These are phyloP conservation scores for Penicillium sp. DNA, from an alignment of 2,329 filamentous ascomycete genomes.

Conservation along the genomic window DNA sequence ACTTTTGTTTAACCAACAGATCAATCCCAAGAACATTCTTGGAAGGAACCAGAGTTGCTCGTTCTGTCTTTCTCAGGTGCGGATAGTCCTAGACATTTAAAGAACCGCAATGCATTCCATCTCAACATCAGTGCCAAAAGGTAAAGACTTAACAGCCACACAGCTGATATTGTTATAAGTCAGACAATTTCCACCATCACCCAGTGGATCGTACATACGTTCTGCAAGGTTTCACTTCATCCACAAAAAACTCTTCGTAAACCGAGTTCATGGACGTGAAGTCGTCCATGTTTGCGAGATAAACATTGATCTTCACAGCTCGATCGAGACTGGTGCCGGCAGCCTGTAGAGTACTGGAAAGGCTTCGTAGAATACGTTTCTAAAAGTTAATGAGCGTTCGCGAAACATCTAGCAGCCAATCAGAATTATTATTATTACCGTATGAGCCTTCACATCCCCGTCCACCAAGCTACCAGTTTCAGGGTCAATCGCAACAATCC, in stretches of 20 bases:
- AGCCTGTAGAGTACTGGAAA: constrained; percentile 63
- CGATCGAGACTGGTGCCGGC: constrained; percentile 64
- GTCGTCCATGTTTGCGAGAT: constrained; percentile 67
- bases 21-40: too few species aligned
- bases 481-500: constrained; percentile 63
- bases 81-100: too few species aligned
- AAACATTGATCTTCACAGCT: constrained; percentile 70
- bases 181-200: neutral
- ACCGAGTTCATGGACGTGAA: constrained; percentile 74
- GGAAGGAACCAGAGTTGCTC: too few species aligned
- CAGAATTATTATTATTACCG: too few species aligned
- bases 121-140: constrained; percentile 84
- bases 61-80: too few species aligned
- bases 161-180: too few species aligned
- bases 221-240: constrained; percentile 64
- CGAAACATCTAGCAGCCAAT: too few species aligned
- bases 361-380: too few species aligned
- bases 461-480: constrained; percentile 59
- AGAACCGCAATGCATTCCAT: constrained; percentile 84
- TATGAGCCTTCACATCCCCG: constrained; percentile 60
- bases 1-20: too few species aligned
- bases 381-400: too few species aligned
- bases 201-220: constrained; percentile 26
- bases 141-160: constrained; percentile 86
- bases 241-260: constrained; percentile 63